phyloP scores from a whole-genome alignment of 306 rosid species.

The Amphicarpaea edgeworthii region DNA sequence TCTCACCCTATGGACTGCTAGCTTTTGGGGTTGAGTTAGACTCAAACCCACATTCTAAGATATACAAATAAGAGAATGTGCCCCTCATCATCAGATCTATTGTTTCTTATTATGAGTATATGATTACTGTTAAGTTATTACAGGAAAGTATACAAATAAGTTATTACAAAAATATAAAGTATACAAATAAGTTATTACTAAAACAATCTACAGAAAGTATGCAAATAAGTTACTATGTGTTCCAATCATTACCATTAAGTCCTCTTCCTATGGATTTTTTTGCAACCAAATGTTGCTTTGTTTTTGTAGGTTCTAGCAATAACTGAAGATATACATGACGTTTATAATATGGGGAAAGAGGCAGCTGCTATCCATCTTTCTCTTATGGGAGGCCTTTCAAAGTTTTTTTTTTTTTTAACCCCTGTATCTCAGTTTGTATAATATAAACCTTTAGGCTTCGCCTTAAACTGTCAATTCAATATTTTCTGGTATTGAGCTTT shows the following conservation, averaged over 20 bases:
- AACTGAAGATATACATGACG: constrained; percentile 95
- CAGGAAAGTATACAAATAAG: too few species aligned
- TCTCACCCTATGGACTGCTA: too few species aligned
- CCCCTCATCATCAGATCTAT: constrained; percentile 13
- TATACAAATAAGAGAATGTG: constrained; percentile 2
- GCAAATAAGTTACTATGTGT: constrained; percentile 23
- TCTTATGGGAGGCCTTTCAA: constrained; percentile 84
- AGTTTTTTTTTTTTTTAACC: constrained; percentile 57
- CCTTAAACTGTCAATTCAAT: constrained; percentile 6
- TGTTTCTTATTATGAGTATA: constrained; percentile 7
- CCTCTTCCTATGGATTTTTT: constrained; percentile 28
- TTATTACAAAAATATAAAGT: constrained; percentile 35
- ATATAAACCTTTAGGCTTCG: constrained; percentile 7
- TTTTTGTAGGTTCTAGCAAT: constrained; percentile 78
- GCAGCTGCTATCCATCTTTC: constrained; percentile 80
- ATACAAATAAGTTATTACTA: constrained; percentile 21
- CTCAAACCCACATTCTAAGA: too few species aligned
- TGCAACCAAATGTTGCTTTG: constrained; percentile 30
- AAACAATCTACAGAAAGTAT: background rate
- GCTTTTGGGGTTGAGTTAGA: too few species aligned
- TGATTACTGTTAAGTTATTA: background rate
- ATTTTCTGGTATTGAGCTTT: constrained; percentile 37
- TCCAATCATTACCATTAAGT: constrained; percentile 25
- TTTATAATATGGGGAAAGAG: constrained; percentile 88
- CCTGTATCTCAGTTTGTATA: constrained; percentile 34